Conservation (phyloP, 208 protist species). For the Trypanosoma rangeli region DNA sequence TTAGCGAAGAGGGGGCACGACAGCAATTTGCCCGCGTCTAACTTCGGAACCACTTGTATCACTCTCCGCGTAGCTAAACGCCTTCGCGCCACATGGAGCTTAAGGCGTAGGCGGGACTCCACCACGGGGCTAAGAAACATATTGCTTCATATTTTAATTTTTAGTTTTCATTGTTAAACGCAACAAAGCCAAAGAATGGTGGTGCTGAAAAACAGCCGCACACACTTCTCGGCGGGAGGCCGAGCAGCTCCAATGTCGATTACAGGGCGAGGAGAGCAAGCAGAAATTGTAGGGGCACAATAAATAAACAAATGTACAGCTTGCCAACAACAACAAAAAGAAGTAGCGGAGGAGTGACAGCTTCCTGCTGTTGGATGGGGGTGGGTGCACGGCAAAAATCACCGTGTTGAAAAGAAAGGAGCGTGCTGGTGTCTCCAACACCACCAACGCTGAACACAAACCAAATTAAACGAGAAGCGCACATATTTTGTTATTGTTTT, state of each 20-base stretch:
- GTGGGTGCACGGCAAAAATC: not conserved
- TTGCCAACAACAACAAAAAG: not conserved
- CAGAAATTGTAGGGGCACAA: not conserved
- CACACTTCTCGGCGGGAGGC: not conserved
- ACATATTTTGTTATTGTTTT: not conserved
- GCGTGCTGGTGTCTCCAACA: not conserved
- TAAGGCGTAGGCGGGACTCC: conserved; percentile 11
- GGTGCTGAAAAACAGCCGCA: not conserved
- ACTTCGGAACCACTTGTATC: not conserved
- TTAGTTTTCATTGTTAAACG: conserved; percentile 1
- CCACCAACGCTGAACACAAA: not conserved
- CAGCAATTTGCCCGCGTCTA: conserved; percentile 28
- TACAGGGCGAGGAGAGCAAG: not conserved
- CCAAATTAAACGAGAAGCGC: not conserved
- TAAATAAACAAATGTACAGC: not conserved
- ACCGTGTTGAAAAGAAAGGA: not conserved
- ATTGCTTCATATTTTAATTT: conserved; percentile 1
- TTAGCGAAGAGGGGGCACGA: conserved; percentile 33
- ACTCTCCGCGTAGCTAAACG: conserved; percentile 9
- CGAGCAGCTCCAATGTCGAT: not conserved
- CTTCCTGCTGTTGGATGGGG: not conserved
- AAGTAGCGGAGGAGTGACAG: not conserved
- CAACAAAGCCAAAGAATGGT: not conserved
- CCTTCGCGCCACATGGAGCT: conserved; percentile 4
- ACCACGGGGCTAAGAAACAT: conserved; percentile 7